Percentiles rank a stretch among this genome's conserved stretches.
Conservation (phyloP, 305 asterid species). For the Stenogyne calaminthoides region DNA sequence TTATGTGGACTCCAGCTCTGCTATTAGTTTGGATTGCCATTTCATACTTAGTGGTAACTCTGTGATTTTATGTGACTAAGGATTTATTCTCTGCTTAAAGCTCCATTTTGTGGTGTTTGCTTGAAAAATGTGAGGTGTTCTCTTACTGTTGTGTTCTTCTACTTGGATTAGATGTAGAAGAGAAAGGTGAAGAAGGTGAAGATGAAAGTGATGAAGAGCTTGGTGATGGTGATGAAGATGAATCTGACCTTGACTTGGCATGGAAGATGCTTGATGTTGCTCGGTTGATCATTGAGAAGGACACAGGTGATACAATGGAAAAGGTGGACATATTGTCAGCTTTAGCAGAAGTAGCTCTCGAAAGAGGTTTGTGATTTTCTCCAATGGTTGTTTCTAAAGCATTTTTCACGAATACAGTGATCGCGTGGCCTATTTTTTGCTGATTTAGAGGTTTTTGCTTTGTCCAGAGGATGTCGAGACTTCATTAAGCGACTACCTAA, state of each 20-base stretch:
- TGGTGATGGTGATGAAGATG: conserved; percentile 87
- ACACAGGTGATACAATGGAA: conserved; percentile 70
- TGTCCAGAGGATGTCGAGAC: conserved; percentile 90
- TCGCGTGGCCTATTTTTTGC: conserved; percentile 14
- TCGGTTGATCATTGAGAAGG: conserved; percentile 83
- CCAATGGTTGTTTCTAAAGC: conserved; percentile 23
- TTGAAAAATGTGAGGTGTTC: not conserved
- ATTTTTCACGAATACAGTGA: not conserved
- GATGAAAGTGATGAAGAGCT: conserved; percentile 68
- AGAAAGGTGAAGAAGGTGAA: conserved; percentile 48
- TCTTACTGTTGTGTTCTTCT: not conserved
- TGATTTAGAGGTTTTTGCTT: conserved; percentile 37
- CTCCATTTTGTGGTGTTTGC: conserved; percentile 1
- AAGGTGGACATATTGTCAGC: conserved; percentile 90
- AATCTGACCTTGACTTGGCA: conserved; percentile 94
- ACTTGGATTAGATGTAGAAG: conserved; percentile 40
- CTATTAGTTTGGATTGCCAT: not conserved
- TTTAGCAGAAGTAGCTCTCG: conserved; percentile 91
- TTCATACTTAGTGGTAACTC: not conserved
- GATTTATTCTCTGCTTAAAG: conserved; percentile 8
- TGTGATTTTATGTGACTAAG: conserved; percentile 3
- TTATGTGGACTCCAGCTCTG: not conserved
- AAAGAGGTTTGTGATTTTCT: conserved; percentile 70
- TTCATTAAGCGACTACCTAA: conserved; percentile 82
- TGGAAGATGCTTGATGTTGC: conserved; percentile 99